These are phyloP conservation scores for Suillus decipiens DNA, from an alignment of 768 basidiomycete species.

Conservation along the genomic window DNA sequence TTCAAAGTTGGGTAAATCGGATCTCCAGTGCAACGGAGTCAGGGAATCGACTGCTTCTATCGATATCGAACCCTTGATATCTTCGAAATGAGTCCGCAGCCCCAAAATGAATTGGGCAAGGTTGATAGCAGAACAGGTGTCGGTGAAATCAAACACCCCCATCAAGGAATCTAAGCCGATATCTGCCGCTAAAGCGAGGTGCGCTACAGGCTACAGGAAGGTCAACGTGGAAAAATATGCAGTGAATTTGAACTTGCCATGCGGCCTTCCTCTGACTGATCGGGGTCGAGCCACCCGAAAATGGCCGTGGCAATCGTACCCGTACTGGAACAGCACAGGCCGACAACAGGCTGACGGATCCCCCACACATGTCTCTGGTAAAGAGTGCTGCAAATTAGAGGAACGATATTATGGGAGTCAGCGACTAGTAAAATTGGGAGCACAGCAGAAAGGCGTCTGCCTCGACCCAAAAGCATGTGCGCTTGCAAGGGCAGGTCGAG, in stretches of 20 bases:
- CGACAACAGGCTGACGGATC: too few relatives aligned
- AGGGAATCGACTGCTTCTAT: too few relatives aligned
- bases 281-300: too few relatives aligned
- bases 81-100: too few relatives aligned
- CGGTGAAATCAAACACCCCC: neutral
- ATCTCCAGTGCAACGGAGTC: neutral
- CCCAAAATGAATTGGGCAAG: neutral
- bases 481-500: slow-evolving; percentile 11
- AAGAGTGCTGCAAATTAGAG: too few relatives aligned
- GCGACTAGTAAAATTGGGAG: slow-evolving; percentile 10
- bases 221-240: too few relatives aligned
- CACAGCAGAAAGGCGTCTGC: neutral
- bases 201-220: too few relatives aligned
- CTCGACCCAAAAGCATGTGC: neutral
- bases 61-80: too few relatives aligned
- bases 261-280: neutral
- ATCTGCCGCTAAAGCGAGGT: too few relatives aligned
- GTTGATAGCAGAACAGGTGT: neutral
- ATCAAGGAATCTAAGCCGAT: neutral
- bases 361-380: too few relatives aligned
- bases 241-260: neutral
- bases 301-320: too few relatives aligned
- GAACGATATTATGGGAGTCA: neutral
- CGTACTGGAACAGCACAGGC: too few relatives aligned
- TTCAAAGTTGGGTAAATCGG: neutral